Conservation (phyloP, 2,329 filamentous ascomycete species). For the Talaromyces rugulosus region DNA sequence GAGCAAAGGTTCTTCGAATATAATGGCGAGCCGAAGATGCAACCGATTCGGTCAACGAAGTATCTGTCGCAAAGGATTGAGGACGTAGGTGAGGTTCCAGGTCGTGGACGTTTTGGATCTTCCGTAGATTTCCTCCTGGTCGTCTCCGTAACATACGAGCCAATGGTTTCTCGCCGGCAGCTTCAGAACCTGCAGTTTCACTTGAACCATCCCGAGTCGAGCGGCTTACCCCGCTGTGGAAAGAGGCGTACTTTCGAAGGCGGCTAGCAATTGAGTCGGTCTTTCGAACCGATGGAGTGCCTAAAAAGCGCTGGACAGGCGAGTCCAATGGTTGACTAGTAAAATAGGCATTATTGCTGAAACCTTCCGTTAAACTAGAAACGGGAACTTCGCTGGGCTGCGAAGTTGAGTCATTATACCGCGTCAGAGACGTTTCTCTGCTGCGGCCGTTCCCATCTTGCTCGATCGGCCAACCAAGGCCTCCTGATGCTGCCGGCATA, state of each 20-base stretch:
- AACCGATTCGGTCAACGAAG: conserved; percentile 31
- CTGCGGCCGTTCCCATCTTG: not conserved
- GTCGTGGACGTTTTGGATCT: conserved; percentile 62
- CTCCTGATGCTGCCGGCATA: conserved; percentile 38
- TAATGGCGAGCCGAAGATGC: conserved; percentile 15
- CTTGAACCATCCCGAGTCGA: conserved; percentile 24
- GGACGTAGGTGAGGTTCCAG: conserved; percentile 43
- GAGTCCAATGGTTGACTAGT: not conserved
- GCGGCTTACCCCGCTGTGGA: conserved; percentile 38
- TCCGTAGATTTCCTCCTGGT: conserved; percentile 71
- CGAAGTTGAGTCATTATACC: conserved; percentile 1
- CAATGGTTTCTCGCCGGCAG: conserved; percentile 21
- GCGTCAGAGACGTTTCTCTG: not conserved
- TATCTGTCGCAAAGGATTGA: conserved; percentile 33
- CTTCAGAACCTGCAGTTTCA: conserved; percentile 19
- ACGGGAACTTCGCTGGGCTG: conserved; percentile 21
- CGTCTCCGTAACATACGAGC: conserved; percentile 62
- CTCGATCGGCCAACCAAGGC: conserved; percentile 16
- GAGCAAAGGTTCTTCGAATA: conserved; percentile 7
- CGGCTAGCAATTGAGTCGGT: conserved; percentile 29
- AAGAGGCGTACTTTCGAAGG: conserved; percentile 43
- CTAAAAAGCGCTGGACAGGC: not conserved
- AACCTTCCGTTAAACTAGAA: conserved; percentile 21
- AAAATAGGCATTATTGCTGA: not conserved
- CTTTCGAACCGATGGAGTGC: conserved; percentile 17